Percentiles rank a stretch among this genome's conserved stretches.
phyloP scores from a whole-genome alignment of 345 rosid genomes.

The Trapa incisa region DNA sequence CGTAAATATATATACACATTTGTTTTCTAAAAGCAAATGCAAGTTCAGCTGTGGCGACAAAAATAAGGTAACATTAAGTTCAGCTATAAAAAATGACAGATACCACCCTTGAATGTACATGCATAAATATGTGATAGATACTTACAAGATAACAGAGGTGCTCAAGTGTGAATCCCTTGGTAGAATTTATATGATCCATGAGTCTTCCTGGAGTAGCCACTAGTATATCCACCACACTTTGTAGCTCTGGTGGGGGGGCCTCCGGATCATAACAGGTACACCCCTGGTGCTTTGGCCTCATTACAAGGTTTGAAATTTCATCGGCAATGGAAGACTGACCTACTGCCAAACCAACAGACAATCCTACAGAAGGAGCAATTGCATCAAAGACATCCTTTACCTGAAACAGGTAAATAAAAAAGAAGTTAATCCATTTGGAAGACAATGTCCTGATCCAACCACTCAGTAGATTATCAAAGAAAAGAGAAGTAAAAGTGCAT shows the following conservation, averaged over 20 bases:
- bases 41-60: too few relatives aligned
- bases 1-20: not conserved
- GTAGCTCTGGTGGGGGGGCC: slow-evolving; percentile 32
- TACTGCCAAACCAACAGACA: slow-evolving; percentile 89
- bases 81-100: too few relatives aligned
- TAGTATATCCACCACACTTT: slow-evolving; percentile 78
- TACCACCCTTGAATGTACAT: not conserved
- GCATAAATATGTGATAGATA: not conserved
- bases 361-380: slow-evolving; percentile 83
- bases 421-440: not conserved
- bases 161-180: slow-evolving; percentile 85
- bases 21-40: too few relatives aligned
- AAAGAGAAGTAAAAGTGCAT: not conserved
- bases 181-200: slow-evolving; percentile 84
- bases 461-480: slow-evolving; percentile 1
- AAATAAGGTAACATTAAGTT: too few relatives aligned
- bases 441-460: not conserved
- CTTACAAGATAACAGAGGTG: slow-evolving; percentile 91
- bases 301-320: slow-evolving; percentile 71
- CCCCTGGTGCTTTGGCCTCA: slow-evolving; percentile 61
- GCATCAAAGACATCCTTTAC: slow-evolving; percentile 85
- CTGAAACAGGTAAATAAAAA: slow-evolving; percentile 21
- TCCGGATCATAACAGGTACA: slow-evolving; percentile 81
- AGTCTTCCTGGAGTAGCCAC: slow-evolving; percentile 98
- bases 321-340: slow-evolving; percentile 87